These are phyloP conservation scores for Farysia itapuensis DNA, from an alignment of 1,284 basidiomycete genomes.

Conservation along the genomic window DNA sequence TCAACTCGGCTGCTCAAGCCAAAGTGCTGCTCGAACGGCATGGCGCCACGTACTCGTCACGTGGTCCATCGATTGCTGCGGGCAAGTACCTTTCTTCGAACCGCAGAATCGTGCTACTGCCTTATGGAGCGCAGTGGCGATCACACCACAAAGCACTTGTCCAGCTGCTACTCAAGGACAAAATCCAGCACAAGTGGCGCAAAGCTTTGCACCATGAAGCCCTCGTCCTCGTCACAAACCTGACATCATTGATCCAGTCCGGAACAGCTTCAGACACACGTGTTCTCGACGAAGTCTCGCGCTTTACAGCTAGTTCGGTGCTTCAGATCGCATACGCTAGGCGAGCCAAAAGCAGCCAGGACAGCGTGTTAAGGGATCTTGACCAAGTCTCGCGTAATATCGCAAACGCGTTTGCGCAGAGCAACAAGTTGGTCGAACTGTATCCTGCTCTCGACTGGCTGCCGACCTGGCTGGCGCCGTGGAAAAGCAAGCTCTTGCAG, in stretches of 20 bases:
- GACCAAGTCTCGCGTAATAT: neutral
- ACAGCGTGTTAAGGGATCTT: neutral
- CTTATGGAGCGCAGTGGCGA: neutral
- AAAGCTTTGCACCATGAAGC: neutral
- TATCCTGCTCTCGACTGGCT: neutral
- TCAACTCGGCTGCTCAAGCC: neutral
- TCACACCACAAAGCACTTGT: conserved; percentile 1
- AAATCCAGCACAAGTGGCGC: neutral
- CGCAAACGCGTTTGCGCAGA: neutral
- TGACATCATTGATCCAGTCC: neutral
- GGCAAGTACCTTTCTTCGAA: neutral
- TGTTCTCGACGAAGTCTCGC: neutral
- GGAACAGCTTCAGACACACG: neutral
- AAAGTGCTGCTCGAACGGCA: neutral
- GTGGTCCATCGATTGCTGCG: neutral
- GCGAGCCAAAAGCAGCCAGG: neutral
- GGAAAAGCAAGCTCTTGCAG: neutral
- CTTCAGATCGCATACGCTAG: conserved; percentile 4
- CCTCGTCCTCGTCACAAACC: neutral
- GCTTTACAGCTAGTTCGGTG: conserved; percentile 1
- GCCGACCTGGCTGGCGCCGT: neutral
- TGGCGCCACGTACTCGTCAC: conserved; percentile 1
- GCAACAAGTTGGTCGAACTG: neutral
- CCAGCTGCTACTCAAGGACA: neutral
- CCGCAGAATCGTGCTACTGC: neutral